Evolutionary conservation across 768 basidiomycete genomes (phyloP).

Genomic region (Boletus reticulatus): DNA sequence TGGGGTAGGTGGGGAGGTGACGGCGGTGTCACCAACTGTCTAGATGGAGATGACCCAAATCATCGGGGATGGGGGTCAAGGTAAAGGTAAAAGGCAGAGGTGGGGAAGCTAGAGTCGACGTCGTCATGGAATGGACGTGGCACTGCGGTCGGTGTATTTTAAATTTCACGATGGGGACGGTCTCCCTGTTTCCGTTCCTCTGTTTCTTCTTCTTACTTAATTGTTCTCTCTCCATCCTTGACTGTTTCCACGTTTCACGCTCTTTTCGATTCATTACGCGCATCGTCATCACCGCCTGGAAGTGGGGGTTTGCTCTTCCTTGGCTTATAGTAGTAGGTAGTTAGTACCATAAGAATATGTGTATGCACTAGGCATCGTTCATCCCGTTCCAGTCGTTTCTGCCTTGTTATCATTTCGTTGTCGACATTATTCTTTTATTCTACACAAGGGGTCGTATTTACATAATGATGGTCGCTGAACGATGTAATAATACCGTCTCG

Average conservation of each 20-base stretch:
- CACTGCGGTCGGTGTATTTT: background rate
- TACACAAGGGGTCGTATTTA: too few species aligned
- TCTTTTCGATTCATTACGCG: background rate
- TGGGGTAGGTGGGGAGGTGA: conserved; percentile 2
- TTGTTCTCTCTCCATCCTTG: background rate
- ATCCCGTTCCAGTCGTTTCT: too few species aligned
- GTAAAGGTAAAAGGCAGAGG: background rate
- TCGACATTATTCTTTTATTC: too few species aligned
- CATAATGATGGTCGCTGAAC: too few species aligned
- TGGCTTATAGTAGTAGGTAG: too few species aligned
- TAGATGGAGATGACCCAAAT: background rate
- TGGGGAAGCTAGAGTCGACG: background rate
- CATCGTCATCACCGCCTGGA: background rate
- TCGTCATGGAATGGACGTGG: background rate
- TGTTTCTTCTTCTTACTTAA: background rate
- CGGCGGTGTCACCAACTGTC: conserved; percentile 3
- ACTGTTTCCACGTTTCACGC: background rate
- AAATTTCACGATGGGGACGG: background rate
- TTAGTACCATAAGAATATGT: too few species aligned
- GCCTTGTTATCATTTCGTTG: too few species aligned
- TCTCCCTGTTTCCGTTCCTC: background rate
- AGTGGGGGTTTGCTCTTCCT: background rate
- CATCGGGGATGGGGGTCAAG: background rate
- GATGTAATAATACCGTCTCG: too few species aligned
- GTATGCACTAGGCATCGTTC: too few species aligned